Base-by-base conservation (phyloP, 306 rosid species). In the Luffa acutangula region DNA sequence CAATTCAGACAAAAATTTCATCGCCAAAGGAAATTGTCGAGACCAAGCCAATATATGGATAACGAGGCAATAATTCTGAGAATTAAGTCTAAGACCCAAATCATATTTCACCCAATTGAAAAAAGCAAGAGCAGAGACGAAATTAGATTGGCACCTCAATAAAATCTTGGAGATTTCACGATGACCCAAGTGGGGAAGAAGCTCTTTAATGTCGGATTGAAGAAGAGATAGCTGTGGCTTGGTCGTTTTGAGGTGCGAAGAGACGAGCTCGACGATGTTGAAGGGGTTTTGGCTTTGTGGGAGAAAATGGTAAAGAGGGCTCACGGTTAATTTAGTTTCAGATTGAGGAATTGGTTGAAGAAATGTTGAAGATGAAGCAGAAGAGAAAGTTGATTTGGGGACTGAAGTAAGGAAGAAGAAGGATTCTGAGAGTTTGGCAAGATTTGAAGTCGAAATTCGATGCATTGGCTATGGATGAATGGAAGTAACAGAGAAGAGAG, bases 201-300 rank as follows among this genome's bases (percentile, higher is more conserved):
- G 83, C 60, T 12, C 79, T 81, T 87, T 89, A 74, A 91, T 79
- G 53, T 87, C 84, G 59, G 84, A 65, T 45, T 85, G 91, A 75
- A 92, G 90, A 56, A 71, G 86, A 21, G 88, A 39, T 39, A 91
- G 89, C 3, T 79, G 72, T 15, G 63, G 63, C 2, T 75, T 85
- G 81, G 79, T 59, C 2, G 82, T 86, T 51, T 85, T 94, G 74
- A 92, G 92, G 76, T 59, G 59, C 56, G 91, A 87, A 31, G 86
- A 88, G 36, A 94, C 82, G 84, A 94, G 90, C 76, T 87, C 80
- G 37, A 94, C 97, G 9, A 89, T 78, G 81, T 92, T 92, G 83
- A 88, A 84, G 76, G 97, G 98, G 82, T 92, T 94, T 58, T 90
- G 91, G 81, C 89, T 85, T 18, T 87, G 91, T 3, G 97, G 89